phyloP scores from a whole-genome alignment of 2,329 filamentous ascomycete species.

The Thermoascus crustaceus region DNA sequence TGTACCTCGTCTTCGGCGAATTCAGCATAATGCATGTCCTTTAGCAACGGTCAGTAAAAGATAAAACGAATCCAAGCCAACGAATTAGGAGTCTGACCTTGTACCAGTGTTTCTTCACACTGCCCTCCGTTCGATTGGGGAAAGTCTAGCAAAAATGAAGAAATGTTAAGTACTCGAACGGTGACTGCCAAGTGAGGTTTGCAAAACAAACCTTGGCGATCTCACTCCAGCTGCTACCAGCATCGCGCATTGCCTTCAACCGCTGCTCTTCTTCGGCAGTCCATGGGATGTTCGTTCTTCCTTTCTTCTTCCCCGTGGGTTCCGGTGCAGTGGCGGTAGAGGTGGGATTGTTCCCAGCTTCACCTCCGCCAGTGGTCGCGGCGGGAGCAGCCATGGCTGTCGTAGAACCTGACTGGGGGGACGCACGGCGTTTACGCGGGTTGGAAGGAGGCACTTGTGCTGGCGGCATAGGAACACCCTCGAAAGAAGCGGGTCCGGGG shows the following conservation, averaged over 20 bases:
- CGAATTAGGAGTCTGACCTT: conserved; percentile 55
- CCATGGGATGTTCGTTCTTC: conserved; percentile 97
- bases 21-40: conserved; percentile 99
- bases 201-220: conserved; percentile 78
- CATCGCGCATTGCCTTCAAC: conserved; percentile 88
- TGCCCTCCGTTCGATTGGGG: conserved; percentile 86
- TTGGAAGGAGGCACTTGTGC: conserved; percentile 26
- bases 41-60: conserved; percentile 17
- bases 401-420: conserved; percentile 28
- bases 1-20: conserved; percentile 92
- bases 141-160: conserved; percentile 64
- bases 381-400: conserved; percentile 29
- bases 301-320: conserved; percentile 61
- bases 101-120: conserved; percentile 99
- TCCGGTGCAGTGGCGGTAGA: conserved; percentile 19
- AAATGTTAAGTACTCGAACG: no score
- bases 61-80: conserved; percentile 2
- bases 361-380: conserved; percentile 17
- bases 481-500: conserved; percentile 26
- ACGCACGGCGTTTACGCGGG: conserved; percentile 39
- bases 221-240: conserved; percentile 91
- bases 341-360: conserved; percentile 22
- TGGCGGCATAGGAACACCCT: conserved; percentile 34
- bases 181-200: no score
- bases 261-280: conserved; percentile 87